Evolutionary conservation across 805 yeast species (phyloP), one percentile per base, ranked within the genome.

Genomic region (Schwanniomyces sp.): DNA sequence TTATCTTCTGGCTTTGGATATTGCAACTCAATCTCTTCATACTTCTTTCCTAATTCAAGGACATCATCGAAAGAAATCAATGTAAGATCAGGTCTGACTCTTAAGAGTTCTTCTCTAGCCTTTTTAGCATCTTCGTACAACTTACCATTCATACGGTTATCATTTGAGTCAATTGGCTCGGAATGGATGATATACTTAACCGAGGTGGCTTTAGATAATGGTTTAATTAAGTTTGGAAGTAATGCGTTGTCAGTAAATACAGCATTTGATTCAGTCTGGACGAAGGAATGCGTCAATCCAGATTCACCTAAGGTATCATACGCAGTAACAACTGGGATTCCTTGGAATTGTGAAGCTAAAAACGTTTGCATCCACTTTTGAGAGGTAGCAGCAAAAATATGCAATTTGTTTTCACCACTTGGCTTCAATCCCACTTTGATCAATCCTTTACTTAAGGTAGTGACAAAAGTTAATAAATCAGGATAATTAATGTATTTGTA

Each of bases 281-380:
- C 76, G 61, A 94, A 76, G 2, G 97, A 91, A 69, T 87, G 96
- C 48, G 85, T 86, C 61, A 91, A 78, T 21, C 96, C 96, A 32
- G 79, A 78, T 68, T 90, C 96, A 48, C 97, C 97, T 55, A 91
- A 76, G 38, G 97, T 90, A 67, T 91, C 97, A 68, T 94, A 94
- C 34, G 99, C 98, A 12, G 99, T 94, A 36, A 91, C 98, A 48
- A 87, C 79, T 21, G 98, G 88, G 50, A 94, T 85, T 43, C 79
- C 70, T 68, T 90, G 97, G 44, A 91, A 74, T 57, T 82, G 81
- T 45, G 89, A 78, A 12, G 91, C 96, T 49, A 89, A 66, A 54
- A 83, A 92, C 28, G 88, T 80, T 70, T 88, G 87, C 89, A 92
- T 81, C 98, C 98, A 92, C 62, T 82, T 82, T 47, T 81, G 85